These are phyloP conservation scores for Artomyces pyxidatus DNA, from an alignment of 768 basidiomycete genomes.

Conservation along the genomic window DNA sequence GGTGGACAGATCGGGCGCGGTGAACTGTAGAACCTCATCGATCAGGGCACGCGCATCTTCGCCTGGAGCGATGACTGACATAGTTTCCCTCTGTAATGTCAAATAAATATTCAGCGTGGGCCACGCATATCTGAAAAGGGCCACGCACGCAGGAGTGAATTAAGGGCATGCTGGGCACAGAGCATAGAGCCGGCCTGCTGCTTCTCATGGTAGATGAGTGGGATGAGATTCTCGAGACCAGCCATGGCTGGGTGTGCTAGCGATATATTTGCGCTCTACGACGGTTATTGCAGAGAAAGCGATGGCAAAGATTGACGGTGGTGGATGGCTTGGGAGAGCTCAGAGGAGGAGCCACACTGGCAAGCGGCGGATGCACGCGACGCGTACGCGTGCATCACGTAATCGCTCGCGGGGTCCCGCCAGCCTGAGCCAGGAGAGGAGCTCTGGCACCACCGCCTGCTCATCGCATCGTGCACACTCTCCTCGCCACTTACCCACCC, in stretches of 20 bases:
- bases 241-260: conserved; percentile 36
- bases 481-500: not conserved
- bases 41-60: conserved; percentile 7
- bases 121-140: not conserved
- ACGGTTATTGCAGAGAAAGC: no score
- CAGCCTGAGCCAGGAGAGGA: not conserved
- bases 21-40: conserved; percentile 42
- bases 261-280: no score
- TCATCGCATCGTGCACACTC: conserved; percentile 3
- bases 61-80: conserved; percentile 35
- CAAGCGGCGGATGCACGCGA: not conserved
- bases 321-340: no score
- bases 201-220: conserved; percentile 68
- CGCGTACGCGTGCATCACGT: conserved; percentile 20
- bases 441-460: not conserved
- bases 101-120: conserved; percentile 7
- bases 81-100: conserved; percentile 35
- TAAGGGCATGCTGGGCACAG: conserved; percentile 83
- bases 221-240: conserved; percentile 43
- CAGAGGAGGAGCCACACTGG: conserved; percentile 1
- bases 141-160: conserved; percentile 68
- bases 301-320: no score
- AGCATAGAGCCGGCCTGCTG: conserved; percentile 77
- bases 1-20: conserved; percentile 68
- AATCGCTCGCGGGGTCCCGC: conserved; percentile 10